Conservation (phyloP, 1,284 basidiomycete species). For the Heterobasidion occidentale region DNA sequence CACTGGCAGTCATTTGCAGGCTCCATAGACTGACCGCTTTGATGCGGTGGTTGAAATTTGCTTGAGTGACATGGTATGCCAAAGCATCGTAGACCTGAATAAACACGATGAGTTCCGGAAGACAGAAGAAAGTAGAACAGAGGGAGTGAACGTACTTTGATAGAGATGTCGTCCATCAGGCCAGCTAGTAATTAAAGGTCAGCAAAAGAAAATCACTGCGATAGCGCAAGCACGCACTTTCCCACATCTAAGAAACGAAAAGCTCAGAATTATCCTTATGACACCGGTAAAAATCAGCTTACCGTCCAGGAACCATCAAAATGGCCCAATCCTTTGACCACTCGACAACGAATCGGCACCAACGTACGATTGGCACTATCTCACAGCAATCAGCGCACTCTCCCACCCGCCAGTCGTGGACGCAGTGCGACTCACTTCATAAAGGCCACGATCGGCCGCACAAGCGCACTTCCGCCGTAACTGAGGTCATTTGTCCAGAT, state of each 20-base stretch:
- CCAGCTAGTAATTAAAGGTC: slow-evolving; percentile 45
- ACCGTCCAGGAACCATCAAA: slow-evolving; percentile 91
- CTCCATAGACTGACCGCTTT: slow-evolving; percentile 83
- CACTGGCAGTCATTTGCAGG: slow-evolving; percentile 65
- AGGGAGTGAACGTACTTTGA: slow-evolving; percentile 40
- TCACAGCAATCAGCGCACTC: slow-evolving; percentile 9
- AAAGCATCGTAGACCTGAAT: slow-evolving; percentile 65
- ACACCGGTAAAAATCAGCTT: slow-evolving; percentile 22
- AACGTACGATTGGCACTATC: slow-evolving; percentile 82
- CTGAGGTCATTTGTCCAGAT: slow-evolving; percentile 83
- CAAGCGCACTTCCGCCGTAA: slow-evolving; percentile 91
- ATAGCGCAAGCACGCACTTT: slow-evolving; percentile 46
- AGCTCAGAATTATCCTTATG: slow-evolving; percentile 14
- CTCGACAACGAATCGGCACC: slow-evolving; percentile 84
- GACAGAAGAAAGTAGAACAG: not conserved
- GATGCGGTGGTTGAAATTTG: slow-evolving; percentile 80
- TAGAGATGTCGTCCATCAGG: slow-evolving; percentile 73
- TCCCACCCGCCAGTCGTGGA: too few species aligned
- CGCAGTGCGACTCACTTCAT: slow-evolving; percentile 69
- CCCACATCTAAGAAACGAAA: slow-evolving; percentile 60
- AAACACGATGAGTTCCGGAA: not conserved
- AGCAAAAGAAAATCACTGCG: not conserved
- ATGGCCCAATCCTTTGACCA: slow-evolving; percentile 71
- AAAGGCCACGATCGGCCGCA: slow-evolving; percentile 96
- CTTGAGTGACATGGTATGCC: slow-evolving; percentile 85